Evolutionary conservation across 106 monocot genomes (phyloP), one percentile per base, ranked within the genome.

Genomic region (Acorus calamus): DNA sequence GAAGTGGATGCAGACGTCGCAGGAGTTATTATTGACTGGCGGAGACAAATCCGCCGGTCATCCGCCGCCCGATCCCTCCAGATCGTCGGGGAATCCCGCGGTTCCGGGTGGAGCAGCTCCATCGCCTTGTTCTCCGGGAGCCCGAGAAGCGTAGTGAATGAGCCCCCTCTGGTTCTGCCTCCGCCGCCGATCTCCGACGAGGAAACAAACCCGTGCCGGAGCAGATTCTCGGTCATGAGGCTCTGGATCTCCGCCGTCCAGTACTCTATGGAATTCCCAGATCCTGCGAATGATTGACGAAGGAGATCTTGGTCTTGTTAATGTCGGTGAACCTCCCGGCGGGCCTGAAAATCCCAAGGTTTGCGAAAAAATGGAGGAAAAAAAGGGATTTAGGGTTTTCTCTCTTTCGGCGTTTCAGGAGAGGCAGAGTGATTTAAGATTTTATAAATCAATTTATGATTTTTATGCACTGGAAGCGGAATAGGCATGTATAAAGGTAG

Each of bases 91-190:
- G 13, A 7, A 44, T 28, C 42, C 14, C 49, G 48, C 52, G 58
- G 56, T 4, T 54, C 76, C n/a, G 62, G 56, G 79, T 86, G 83
- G 46, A 90, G 89, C 8, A 90, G 86, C 75, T 86, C 79, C 55
- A 86, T 73, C 6, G 89, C 85, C 56, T 80, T 80, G 58, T 5
- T 73, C 5, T 80, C 56, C 5, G 82, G 71, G 6, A 90, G 77
- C 44, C 83, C 89, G 46, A 90, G 86, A 8, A 90, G 83, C 11
- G 85, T 85, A n/a, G 83, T 90, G 80, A 90, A 90, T 10, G 80
- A 77, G 69, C 55, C 60, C 7, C 62, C 57, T 50, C 44, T 55
- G 28, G 28, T 28, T 28, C 28, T 28, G 0, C 5, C n/a, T 43
- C 57, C 66, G 45, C 69, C 11, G 9, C 28, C 69, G 46, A 2